These are phyloP conservation scores for Ophiostoma tasmaniense DNA, from an alignment of 2,329 filamentous ascomycete genomes.

Conservation along the genomic window DNA sequence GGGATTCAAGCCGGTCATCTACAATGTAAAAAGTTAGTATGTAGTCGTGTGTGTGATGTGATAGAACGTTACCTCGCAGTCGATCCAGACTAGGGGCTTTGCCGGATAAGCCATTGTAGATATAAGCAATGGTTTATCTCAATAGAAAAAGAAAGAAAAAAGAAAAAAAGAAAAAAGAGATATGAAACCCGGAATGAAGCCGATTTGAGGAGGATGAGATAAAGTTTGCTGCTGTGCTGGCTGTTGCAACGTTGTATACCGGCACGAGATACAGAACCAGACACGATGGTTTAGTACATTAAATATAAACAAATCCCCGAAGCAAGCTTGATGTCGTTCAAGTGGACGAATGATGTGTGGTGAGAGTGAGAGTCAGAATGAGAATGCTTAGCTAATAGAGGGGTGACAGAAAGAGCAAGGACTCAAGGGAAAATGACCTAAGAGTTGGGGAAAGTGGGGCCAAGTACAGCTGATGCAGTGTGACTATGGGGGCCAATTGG, in stretches of 20 bases:
- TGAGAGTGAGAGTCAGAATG: not conserved
- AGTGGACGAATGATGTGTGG: not conserved
- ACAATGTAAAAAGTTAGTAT: not conserved
- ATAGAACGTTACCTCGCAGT: constrained; percentile 18
- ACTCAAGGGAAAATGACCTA: not conserved
- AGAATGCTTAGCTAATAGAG: not conserved
- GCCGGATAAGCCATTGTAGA: constrained; percentile 11
- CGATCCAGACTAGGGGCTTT: constrained; percentile 20
- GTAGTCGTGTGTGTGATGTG: too few species aligned
- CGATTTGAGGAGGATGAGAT: not conserved
- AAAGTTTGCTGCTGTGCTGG: not conserved
- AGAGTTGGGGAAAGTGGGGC: not conserved
- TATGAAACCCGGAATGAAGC: not conserved
- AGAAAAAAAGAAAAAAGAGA: too few species aligned
- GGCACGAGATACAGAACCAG: not conserved
- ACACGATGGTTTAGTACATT: not conserved
- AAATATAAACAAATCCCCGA: not conserved
- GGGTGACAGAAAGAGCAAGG: not conserved
- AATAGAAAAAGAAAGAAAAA: not conserved
- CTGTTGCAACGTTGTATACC: constrained; percentile 9
- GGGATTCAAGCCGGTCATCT: constrained; percentile 88
- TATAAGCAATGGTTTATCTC: not conserved
- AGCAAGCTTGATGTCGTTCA: not conserved
- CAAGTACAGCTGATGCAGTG: not conserved
- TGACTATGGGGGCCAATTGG: not conserved